A percentile compares a stretch with the other conserved stretches of the same genome.
Evolutionary conservation across 495 filamentous ascomycete genomes (phyloP).

Genomic region (Aspergillus affinis): DNA sequence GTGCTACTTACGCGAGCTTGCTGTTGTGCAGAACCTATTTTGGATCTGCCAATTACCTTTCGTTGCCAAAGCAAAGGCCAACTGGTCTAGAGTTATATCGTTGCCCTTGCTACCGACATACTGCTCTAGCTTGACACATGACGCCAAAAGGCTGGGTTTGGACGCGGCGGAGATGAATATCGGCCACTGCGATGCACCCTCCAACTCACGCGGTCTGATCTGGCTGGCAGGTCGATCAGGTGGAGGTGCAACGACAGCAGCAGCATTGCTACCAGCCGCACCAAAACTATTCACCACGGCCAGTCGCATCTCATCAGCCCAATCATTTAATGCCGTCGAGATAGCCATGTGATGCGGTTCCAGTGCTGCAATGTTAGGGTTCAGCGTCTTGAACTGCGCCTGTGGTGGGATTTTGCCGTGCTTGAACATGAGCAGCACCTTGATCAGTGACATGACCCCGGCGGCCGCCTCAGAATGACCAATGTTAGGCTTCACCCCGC

Average conservation of each 20-base stretch:
- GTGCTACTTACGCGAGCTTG: not conserved
- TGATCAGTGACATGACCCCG: conserved; percentile 43
- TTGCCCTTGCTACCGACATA: not conserved
- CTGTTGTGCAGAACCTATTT: not conserved
- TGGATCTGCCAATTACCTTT: not conserved
- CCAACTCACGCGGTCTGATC: conserved; percentile 8
- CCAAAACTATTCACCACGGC: not conserved
- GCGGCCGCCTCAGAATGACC: conserved; percentile 48
- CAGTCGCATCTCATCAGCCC: not conserved
- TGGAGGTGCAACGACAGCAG: conserved; percentile 26
- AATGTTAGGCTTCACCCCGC: conserved; percentile 47
- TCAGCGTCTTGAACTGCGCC: conserved; percentile 33
- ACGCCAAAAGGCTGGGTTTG: not conserved
- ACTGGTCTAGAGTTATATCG: not conserved
- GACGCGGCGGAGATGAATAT: conserved; percentile 11
- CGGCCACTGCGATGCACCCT: not conserved
- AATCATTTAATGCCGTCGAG: not conserved
- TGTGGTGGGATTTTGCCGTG: conserved; percentile 29
- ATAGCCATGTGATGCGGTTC: conserved; percentile 2
- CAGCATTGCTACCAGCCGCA: conserved; percentile 1
- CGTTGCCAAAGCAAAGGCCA: not conserved
- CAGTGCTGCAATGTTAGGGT: conserved; percentile 23
- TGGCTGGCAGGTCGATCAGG: conserved; percentile 32
- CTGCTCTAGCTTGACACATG: not conserved
- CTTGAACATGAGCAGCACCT: conserved; percentile 44